Evolutionary conservation across 2,329 filamentous ascomycete species (phyloP).

Genomic region (Fusarium globosum): DNA sequence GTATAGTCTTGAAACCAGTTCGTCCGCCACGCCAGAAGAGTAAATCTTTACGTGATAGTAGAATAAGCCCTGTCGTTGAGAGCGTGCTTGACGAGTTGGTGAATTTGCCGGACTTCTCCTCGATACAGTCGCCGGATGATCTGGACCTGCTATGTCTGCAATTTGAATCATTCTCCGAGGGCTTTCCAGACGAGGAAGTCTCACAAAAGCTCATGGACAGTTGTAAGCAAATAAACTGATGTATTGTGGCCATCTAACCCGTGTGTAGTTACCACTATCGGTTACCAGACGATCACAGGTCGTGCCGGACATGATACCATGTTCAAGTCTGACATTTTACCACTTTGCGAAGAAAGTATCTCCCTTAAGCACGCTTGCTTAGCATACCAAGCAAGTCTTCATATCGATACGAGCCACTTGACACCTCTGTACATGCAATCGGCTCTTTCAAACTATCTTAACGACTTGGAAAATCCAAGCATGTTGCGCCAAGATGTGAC

Average conservation of each 20-base stretch:
- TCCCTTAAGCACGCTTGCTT: neutral
- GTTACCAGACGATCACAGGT: neutral
- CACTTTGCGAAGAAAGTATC: neutral
- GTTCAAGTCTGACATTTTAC: neutral
- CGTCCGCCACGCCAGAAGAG: neutral
- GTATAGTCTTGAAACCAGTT: conserved; percentile 18
- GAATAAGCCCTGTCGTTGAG: neutral
- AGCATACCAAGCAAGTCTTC: neutral
- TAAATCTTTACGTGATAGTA: neutral
- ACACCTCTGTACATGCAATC: neutral
- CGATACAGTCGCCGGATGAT: neutral
- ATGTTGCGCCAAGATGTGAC: neutral
- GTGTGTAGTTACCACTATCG: neutral
- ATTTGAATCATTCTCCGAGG: neutral
- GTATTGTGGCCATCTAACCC: neutral
- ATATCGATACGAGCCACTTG: neutral
- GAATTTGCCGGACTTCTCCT: neutral
- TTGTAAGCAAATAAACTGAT: neutral
- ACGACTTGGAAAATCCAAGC: neutral
- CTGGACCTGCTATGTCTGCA: neutral
- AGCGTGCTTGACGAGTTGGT: neutral
- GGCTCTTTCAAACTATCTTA: neutral
- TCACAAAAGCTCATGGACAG: neutral
- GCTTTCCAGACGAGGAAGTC: neutral
- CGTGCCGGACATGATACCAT: neutral